phyloP scores from a whole-genome alignment of 2,329 filamentous ascomycete species.

The Colletotrichum siamense region DNA sequence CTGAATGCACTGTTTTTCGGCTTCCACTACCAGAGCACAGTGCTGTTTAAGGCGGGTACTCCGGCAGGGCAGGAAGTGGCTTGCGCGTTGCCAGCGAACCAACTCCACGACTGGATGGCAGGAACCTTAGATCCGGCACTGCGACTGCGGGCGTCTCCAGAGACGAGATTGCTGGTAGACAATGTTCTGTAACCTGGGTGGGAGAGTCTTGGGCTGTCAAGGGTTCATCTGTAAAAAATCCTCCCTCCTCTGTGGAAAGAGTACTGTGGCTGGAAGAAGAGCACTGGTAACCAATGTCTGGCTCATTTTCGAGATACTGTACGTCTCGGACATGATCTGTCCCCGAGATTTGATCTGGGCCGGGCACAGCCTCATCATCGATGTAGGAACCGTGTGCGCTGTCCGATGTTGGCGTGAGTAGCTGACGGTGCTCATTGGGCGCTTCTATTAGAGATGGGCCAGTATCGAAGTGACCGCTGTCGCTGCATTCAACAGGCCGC shows the following conservation, averaged over 20 bases:
- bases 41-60: slow-evolving; percentile 27
- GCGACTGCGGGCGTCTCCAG: not conserved
- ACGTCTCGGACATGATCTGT: not conserved
- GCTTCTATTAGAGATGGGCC: not conserved
- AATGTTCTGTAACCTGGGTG: not conserved
- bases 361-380: not conserved
- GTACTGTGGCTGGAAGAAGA: not conserved
- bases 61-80: slow-evolving; percentile 48
- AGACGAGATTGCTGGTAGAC: not conserved
- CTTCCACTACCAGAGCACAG: not conserved
- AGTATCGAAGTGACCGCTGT: not conserved
- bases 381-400: not conserved
- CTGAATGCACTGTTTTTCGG: not conserved
- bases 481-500: not conserved
- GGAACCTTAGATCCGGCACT: not conserved
- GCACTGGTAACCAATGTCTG: not conserved
- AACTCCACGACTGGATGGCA: slow-evolving; percentile 4
- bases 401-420: slow-evolving; percentile 2
- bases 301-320: not conserved
- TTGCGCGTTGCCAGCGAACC: slow-evolving; percentile 35
- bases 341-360: not conserved
- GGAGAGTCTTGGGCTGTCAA: not conserved
- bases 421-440: not conserved
- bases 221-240: not conserved
- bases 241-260: not conserved